Base-by-base conservation (phyloP, 192 early-diverging fungal genomes). In the Coemansia sp. region DNA sequence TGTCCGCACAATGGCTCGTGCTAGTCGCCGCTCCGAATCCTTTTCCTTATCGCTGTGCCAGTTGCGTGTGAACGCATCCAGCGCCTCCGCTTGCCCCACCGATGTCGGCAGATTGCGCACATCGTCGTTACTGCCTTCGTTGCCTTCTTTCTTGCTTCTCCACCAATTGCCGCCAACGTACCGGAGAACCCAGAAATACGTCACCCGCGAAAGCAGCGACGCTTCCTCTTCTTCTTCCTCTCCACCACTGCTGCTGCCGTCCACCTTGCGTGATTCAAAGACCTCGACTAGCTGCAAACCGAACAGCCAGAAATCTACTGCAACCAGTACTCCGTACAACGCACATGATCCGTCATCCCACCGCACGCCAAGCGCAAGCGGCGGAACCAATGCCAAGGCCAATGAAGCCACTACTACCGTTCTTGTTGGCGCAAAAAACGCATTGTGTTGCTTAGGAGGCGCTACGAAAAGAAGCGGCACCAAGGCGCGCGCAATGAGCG, bases 121-220 rank as follows among this genome's bases (percentile, higher is more conserved):
- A 8, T 49, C 43, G 14, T 34, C 40, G 1, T 34, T 36, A 8
- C 13, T 14, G 19, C 22, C 15, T 13, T 14, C 20, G 11, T 38
- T 10, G 41, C 8, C 2, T 23, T 13, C 15, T 11, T 33, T 20
- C 29, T 11, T 41, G 32, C 50, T 11, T 5, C 5, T 20, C 10
- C 49, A 11, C 4, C 49, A 13, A 8, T 25, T 59, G 11, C 41
- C 22, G 10, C 58, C 35, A 14, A 79, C 32, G 17, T 52, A 63
- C 17, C 38, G 58, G 33, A 67, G 25, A 0, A 79, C 76, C 76
- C 76, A 74, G 62, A 67, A 59, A 34, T 79, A 79, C n/a, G 76
- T 79, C 55, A 74, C 14, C 36, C 57, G 65, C n/a, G 61, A 33
- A 6, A 53, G 22, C 19, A 32, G 6, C 15, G 50, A 22, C 4